Evolutionary conservation across 257 asterid species (phyloP).

Genomic region (Solanum sitiens): DNA sequence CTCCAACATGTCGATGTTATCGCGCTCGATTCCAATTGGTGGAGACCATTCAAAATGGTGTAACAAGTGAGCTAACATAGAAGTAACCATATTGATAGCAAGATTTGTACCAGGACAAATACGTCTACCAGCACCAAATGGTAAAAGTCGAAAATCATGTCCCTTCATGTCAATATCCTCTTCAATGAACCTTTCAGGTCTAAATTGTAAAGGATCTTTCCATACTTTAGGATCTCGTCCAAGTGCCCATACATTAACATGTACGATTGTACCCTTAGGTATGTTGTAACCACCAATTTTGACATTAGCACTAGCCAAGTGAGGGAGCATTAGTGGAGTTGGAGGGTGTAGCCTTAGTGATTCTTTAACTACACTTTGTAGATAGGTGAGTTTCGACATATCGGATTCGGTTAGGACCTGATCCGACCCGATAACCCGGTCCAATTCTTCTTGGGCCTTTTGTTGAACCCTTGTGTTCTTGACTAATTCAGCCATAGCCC

Average conservation of each 20-base stretch:
- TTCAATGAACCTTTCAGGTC: slow-evolving; percentile 35
- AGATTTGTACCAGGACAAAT: slow-evolving; percentile 54
- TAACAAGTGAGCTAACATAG: slow-evolving; percentile 42
- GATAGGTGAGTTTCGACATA: background rate
- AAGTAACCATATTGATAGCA: slow-evolving; percentile 46
- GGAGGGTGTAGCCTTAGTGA: background rate
- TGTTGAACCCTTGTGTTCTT: slow-evolving; percentile 4
- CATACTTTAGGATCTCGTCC: slow-evolving; percentile 55
- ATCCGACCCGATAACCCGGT: background rate
- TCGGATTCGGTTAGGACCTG: background rate
- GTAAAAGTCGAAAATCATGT: background rate
- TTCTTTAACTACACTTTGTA: slow-evolving; percentile 9
- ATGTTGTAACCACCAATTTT: slow-evolving; percentile 46
- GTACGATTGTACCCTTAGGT: background rate
- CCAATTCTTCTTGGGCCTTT: background rate
- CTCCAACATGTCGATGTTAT: slow-evolving; percentile 49
- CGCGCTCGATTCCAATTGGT: slow-evolving; percentile 12
- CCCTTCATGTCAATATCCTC: background rate
- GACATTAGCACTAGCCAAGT: slow-evolving; percentile 1
- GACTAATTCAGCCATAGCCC: background rate
- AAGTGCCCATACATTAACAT: slow-evolving; percentile 21
- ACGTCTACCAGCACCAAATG: background rate
- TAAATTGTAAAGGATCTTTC: slow-evolving; percentile 37
- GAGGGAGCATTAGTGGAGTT: slow-evolving; percentile 3
- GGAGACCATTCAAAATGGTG: slow-evolving; percentile 48